Conservation (phyloP, 345 rosid species). For the Eucalyptus curtisii region DNA sequence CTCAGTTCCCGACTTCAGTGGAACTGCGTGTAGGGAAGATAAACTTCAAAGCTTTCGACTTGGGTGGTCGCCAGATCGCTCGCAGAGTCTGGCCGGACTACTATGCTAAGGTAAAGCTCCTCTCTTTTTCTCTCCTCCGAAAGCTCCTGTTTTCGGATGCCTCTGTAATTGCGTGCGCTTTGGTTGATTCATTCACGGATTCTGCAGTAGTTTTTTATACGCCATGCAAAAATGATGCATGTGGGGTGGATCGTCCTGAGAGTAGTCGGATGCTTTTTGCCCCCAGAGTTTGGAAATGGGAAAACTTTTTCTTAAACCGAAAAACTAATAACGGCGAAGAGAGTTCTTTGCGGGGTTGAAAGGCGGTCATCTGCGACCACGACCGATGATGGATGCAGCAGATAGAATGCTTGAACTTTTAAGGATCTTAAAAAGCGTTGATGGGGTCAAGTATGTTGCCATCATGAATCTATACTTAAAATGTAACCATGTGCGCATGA, state of each 20-base stretch:
- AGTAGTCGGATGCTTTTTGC: no score
- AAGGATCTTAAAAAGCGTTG: background rate
- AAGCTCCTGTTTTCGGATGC: background rate
- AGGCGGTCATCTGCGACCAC: no score
- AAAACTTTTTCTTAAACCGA: no score
- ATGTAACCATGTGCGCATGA: accelerated
- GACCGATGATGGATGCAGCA: slow-evolving; percentile 5
- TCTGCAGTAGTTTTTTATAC: no score
- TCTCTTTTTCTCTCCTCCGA: background rate
- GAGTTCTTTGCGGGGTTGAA: no score
- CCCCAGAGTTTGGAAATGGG: no score
- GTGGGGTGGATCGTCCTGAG: no score
- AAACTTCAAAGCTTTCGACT: slow-evolving; percentile 19
- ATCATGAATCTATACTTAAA: background rate
- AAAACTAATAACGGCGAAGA: accelerated
- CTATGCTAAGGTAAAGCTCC: slow-evolving; percentile 10
- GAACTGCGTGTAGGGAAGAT: slow-evolving; percentile 26
- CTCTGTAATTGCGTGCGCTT: background rate
- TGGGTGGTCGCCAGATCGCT: slow-evolving; percentile 32
- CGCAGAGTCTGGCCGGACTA: slow-evolving; percentile 29
- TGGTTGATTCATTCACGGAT: no score
- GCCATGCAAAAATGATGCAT: no score
- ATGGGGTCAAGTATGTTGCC: background rate
- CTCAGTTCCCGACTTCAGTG: slow-evolving; percentile 29
- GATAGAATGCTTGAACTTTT: background rate